Evolutionary conservation across 306 rosid species (phyloP), one percentile per base, ranked within the genome.

Genomic region (Vigna unguiculata): DNA sequence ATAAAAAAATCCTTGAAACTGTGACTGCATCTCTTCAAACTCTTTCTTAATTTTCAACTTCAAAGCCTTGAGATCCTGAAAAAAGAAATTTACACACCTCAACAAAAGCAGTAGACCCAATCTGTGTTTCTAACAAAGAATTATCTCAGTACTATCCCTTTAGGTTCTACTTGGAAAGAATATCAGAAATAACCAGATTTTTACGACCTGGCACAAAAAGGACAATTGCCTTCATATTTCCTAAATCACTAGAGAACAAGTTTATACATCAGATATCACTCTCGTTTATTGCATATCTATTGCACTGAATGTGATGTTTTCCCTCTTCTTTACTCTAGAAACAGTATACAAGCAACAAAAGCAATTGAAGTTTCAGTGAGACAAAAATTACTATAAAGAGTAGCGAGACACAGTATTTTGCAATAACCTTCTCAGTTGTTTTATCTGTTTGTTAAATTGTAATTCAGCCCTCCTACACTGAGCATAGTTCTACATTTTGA

Each of bases 21-120:
- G 93, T 25, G 78, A 83, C 78, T 89, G 96, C 83, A 95, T 82
- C 81, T 78, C 82, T 63, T 86, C 80, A 63, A 92, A 88, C 75
- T 95, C 97, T 45, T 25, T 68, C 83, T 87, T 95, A 78, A 91
- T 82, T 76, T 78, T 84, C 49, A 64, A 77, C 79, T 85, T 82
- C 75, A 95, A 79, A 81, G 86, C 84, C 83, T 90, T 95, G 66
- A 95, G 89, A 71, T 87, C 88, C 99, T 95, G 90, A 24, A 71
- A 77, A 81, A 17, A 70, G 55, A 14, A 69, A n/a, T 30, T 77
- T 38, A 78, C 11, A 12, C 51, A 36, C 47, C 40, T 54, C 59
- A 21, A 71, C 10, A 20, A 67, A 30, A 41, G 55, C 40, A 68
- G 36, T 17, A 74, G 58, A 36, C 36, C 58, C 46, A 24, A 6